Evolutionary conservation across 2,329 filamentous ascomycete species (phyloP).

Genomic region (Trichoderma gracile): DNA sequence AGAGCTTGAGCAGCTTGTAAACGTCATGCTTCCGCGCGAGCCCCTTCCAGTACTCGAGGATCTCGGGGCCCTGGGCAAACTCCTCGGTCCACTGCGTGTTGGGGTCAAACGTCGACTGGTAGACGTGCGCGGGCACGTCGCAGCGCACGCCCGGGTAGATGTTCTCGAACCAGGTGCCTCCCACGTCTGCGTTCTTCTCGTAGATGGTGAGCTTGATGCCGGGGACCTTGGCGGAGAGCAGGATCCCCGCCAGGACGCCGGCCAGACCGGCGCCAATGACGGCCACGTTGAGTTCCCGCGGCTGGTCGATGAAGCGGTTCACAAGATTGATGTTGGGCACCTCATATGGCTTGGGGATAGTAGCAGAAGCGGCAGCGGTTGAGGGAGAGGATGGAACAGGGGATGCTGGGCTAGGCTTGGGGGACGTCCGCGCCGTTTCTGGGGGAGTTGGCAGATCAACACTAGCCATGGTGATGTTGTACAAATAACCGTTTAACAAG

Average conservation of each 20-base stretch:
- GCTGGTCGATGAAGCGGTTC: constrained; percentile 41
- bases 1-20: constrained; percentile 57
- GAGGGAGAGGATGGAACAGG: not conserved
- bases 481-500: not conserved
- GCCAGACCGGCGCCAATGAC: constrained; percentile 43
- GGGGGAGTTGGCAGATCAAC: constrained; percentile 22
- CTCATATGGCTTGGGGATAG: constrained; percentile 14
- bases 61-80: constrained; percentile 67
- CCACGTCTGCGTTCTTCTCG: constrained; percentile 68
- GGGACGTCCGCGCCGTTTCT: constrained; percentile 14
- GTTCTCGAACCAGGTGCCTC: constrained; percentile 57
- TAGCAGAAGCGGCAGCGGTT: not conserved
- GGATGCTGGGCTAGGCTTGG: constrained; percentile 2
- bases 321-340: constrained; percentile 26
- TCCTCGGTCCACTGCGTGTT: constrained; percentile 69
- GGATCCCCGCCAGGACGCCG: constrained; percentile 56
- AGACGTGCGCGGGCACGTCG: constrained; percentile 69
- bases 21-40: constrained; percentile 65
- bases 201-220: constrained; percentile 64
- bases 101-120: constrained; percentile 67
- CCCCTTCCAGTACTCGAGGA: constrained; percentile 64
- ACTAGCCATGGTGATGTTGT: constrained; percentile 11
- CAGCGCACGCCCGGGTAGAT: constrained; percentile 66
- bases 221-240: constrained; percentile 69
- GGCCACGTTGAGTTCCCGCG: constrained; percentile 38